Evolutionary conservation across 441 rosid genomes (phyloP).

Genomic region (Euphorbia celastroides): DNA sequence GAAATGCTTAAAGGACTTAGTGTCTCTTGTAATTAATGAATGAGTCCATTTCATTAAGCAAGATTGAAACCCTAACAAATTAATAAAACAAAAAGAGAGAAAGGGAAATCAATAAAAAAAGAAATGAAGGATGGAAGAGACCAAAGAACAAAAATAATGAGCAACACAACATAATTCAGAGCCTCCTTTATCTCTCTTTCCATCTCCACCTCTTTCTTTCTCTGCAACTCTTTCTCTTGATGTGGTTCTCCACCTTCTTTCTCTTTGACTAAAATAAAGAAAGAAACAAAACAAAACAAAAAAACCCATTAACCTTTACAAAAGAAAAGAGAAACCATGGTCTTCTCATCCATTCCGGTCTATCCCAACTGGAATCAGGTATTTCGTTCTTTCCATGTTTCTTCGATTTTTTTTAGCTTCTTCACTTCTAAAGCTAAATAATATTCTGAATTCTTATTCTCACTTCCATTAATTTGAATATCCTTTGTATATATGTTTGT

Average conservation of each 20-base stretch:
- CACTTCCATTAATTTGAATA: slow-evolving; percentile 21
- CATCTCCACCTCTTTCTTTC: slow-evolving; percentile 27
- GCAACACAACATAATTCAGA: background rate
- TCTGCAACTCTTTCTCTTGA: slow-evolving; percentile 51
- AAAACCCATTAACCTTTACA: slow-evolving; percentile 43
- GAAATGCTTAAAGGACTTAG: too few species aligned
- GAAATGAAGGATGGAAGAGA: slow-evolving; percentile 21
- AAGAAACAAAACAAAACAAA: slow-evolving; percentile 6
- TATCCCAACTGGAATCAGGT: too few species aligned
- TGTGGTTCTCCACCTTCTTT: slow-evolving; percentile 52
- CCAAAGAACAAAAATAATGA: slow-evolving; percentile 29
- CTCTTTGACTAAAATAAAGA: too few species aligned
- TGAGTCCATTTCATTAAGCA: too few species aligned
- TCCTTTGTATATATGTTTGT: slow-evolving; percentile 23
- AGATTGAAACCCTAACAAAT: slow-evolving; percentile 34
- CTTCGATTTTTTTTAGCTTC: slow-evolving; percentile 21
- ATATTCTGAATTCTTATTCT: slow-evolving; percentile 27
- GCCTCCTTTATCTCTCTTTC: slow-evolving; percentile 30
- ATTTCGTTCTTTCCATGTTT: too few species aligned
- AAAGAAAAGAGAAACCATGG: slow-evolving; percentile 58
- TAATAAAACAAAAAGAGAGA: slow-evolving; percentile 47
- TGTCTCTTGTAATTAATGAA: too few species aligned
- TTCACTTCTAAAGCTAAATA: slow-evolving; percentile 25
- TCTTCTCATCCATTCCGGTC: slow-evolving; percentile 77
- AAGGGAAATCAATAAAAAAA: slow-evolving; percentile 22